Evolutionary conservation across 2,329 filamentous ascomycete species (phyloP).

Genomic region (Hypocreales sp.): DNA sequence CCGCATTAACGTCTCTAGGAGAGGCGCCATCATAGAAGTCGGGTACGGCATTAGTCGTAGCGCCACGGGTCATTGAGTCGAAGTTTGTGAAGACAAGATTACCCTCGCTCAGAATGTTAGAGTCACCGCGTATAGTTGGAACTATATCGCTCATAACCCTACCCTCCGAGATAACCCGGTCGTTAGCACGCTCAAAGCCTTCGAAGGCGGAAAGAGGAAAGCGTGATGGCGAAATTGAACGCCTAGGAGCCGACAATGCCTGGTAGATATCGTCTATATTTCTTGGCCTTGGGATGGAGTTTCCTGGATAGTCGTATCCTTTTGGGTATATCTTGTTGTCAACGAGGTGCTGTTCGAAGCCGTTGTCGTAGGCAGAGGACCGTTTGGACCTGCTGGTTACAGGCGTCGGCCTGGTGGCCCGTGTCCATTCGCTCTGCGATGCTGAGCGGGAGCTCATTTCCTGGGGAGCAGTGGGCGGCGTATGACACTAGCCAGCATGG

Average conservation of each 20-base stretch:
- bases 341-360: conserved; percentile 4
- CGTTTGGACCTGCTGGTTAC: too few relatives aligned
- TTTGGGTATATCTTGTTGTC: conserved; percentile 3
- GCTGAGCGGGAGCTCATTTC: neutral
- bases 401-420: too few relatives aligned
- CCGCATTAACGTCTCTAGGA: too few relatives aligned
- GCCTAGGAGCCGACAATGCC: neutral
- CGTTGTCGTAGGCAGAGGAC: conserved; percentile 3
- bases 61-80: neutral
- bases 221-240: conserved; percentile 3
- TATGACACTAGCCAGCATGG: neutral
- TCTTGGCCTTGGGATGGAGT: conserved; percentile 1
- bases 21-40: too few relatives aligned
- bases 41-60: neutral
- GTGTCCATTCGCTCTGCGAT: neutral
- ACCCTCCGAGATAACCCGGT: conserved; percentile 1
- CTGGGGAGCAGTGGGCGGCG: too few relatives aligned
- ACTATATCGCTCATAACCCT: conserved; percentile 1
- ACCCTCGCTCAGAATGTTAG: conserved; percentile 2
- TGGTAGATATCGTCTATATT: conserved; percentile 2
- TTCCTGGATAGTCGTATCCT: conserved; percentile 1
- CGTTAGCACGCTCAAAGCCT: conserved; percentile 1
- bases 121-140: conserved; percentile 1
- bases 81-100: conserved; percentile 1
- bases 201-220: conserved; percentile 1